Evolutionary conservation across 768 basidiomycete species (phyloP), one percentile per base, ranked within the genome.

Genomic region (Baorangia bicolor): DNA sequence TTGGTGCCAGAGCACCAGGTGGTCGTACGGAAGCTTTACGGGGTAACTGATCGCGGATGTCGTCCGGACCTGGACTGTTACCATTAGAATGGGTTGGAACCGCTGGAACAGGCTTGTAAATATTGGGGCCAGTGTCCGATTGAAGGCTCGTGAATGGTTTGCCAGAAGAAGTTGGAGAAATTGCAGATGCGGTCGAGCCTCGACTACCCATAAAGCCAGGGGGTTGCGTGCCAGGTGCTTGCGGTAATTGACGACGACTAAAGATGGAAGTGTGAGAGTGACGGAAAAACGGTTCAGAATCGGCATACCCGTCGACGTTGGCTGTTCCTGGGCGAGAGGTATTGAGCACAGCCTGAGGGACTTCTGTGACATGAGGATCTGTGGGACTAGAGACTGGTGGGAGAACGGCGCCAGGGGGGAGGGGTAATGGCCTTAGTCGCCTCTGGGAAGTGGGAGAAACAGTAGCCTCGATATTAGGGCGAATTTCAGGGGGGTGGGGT

Each of bases 31-130:
- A 71, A 23, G 64, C 5, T 47, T 59, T 68, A 2, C 58, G 65
- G 10, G 49, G 37, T 2, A 68, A 21, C 8, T 58, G 56, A 38
- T 65, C 64, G 38, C 59, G 69, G 35, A 61, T 39, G 40, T 69
- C 66, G 18, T 67, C 69, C 4, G 33, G 23, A 4, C 43, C 52
- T 20, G 49, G 43, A 14, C 37, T 23, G 7, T 51, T 49, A 11
- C 59, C 59, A n/a, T 64, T 64, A 5, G 46, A 8, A 20, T 55
- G 53, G 7, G 49, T 31, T 2, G 69, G 70, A 11, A 71, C 60
- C 2, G 69, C 62, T 8, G 70, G 70, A 4, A 71, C 69, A 13
- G 70, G 69, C 51, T 71, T 71, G 58, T 69, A 58, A 16, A 73
- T 38, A 31, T 70, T 71, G 2, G 62, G 59, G 4, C 20, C 18